Evolutionary conservation across 768 basidiomycete genomes (phyloP).

Genomic region (Asterophora lycoperdoides): DNA sequence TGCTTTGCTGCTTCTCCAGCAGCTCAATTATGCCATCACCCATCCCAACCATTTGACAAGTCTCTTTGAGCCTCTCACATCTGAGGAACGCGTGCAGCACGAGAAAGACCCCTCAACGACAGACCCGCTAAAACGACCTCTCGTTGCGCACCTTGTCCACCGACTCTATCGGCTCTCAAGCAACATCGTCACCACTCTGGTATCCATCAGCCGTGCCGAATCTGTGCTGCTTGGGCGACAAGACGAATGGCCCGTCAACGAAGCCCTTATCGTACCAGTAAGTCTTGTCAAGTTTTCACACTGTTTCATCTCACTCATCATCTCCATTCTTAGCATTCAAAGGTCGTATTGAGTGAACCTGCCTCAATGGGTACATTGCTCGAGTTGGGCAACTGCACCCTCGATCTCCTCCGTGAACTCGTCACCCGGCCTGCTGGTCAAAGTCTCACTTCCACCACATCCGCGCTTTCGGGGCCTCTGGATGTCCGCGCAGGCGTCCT

Average conservation of each 20-base stretch:
- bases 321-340: conserved; percentile 59
- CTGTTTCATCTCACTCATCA: conserved; percentile 1
- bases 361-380: conserved; percentile 83
- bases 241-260: conserved; percentile 68
- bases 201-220: conserved; percentile 68
- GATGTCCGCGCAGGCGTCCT: conserved; percentile 55
- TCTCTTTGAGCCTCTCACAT: conserved; percentile 72
- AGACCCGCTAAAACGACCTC: conserved; percentile 66
- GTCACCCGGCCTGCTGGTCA: conserved; percentile 58
- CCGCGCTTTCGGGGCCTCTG: conserved; percentile 31
- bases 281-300: conserved; percentile 16
- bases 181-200: conserved; percentile 64
- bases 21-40: conserved; percentile 84
- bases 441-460: conserved; percentile 36
- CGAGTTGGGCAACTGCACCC: conserved; percentile 75
- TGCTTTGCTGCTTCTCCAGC: conserved; percentile 73
- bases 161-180: conserved; percentile 67
- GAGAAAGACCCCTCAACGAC: conserved; percentile 61
- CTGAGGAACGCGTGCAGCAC: conserved; percentile 65
- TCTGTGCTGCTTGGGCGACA: conserved; percentile 56
- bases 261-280: conserved; percentile 71
- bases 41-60: conserved; percentile 88
- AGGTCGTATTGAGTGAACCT: conserved; percentile 77
- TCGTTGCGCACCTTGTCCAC: conserved; percentile 68
- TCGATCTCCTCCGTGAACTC: conserved; percentile 70